Evolutionary conservation across 768 basidiomycete genomes (phyloP), one percentile per base, ranked within the genome.

Genomic region (Amanita exitialis): DNA sequence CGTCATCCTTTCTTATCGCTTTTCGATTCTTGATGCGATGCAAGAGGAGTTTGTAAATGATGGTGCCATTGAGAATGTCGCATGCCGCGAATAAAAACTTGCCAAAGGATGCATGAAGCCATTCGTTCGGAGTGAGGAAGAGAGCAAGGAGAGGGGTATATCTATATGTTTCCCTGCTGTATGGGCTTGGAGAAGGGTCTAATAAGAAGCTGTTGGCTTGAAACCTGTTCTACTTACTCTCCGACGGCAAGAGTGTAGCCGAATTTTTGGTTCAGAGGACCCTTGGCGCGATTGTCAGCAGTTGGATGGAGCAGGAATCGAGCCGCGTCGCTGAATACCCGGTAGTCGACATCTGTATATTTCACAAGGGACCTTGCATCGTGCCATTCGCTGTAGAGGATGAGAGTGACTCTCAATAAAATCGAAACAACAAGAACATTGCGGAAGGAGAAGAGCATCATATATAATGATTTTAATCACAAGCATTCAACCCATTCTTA

Each of bases 291-390:
- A 59, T 83, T 85, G 23, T 56, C 64, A 27, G 62, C 54, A 8
- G 54, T 63, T 36, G 71, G 62, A n/a, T 66, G 58, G 34, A 82
- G 77, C 50, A 90, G 60, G 61, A 89, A 90, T 37, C 68, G 70
- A 1, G 92, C 83, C 3, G 96, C 96, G 64, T 98, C 95, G 42
- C 79, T 87, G 71, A 97, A 96, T 58, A 99, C 95, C 34, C 82
- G 78, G 66, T 97, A 98, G 67, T 99, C 96, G 57, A 98, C 76
- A 66, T 99, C 96, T n/a, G 96, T 98, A 63, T 98, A 99, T 66
- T 94, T 94, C 20, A 97, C 82, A 27, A 80, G 64, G 1, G 87
- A 89, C 57, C 70, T 81, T 13, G 78, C 78, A 59, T 96, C 92
- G 53, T 93, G 91, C 80, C 88, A 91, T 68, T 89, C 87, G 61